phyloP scores from a whole-genome alignment of 2,329 filamentous ascomycete species.

The Hypoxylon sp. region DNA sequence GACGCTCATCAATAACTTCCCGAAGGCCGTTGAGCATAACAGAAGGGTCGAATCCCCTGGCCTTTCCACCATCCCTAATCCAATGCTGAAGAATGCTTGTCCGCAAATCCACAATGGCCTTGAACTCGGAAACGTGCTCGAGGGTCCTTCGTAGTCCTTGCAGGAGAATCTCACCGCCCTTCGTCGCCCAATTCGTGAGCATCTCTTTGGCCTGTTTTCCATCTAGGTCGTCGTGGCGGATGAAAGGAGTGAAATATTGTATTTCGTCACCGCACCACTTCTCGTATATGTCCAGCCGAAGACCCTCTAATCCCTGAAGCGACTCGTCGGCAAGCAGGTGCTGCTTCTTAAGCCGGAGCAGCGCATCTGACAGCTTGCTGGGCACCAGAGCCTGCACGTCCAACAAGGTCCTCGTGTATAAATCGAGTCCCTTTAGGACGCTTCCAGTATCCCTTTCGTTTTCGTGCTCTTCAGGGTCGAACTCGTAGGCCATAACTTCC shows the following conservation, averaged over 20 bases:
- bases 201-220: constrained; percentile 70
- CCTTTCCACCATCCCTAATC: constrained; percentile 76
- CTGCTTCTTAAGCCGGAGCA: constrained; percentile 75
- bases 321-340: constrained; percentile 79
- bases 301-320: constrained; percentile 73
- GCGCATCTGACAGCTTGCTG: constrained; percentile 74
- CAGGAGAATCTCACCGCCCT: constrained; percentile 70
- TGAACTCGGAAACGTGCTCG: constrained; percentile 72
- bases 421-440: constrained; percentile 73
- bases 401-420: constrained; percentile 82
- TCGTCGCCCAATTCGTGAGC: constrained; percentile 73
- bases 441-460: constrained; percentile 58
- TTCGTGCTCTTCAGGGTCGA: constrained; percentile 63
- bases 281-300: constrained; percentile 82
- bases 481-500: constrained; percentile 73
- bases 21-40: constrained; percentile 77
- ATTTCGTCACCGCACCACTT: constrained; percentile 87
- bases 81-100: constrained; percentile 79
- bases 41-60: constrained; percentile 74
- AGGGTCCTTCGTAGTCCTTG: constrained; percentile 73
- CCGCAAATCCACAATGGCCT: constrained; percentile 76
- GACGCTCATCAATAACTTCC: constrained; percentile 74
- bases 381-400: constrained; percentile 84
- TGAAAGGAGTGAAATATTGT: constrained; percentile 86
- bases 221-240: constrained; percentile 81